Evolutionary conservation across 1,284 basidiomycete species (phyloP), one percentile per base, ranked within the genome.

Genomic region (Ceratobasidium sp.): DNA sequence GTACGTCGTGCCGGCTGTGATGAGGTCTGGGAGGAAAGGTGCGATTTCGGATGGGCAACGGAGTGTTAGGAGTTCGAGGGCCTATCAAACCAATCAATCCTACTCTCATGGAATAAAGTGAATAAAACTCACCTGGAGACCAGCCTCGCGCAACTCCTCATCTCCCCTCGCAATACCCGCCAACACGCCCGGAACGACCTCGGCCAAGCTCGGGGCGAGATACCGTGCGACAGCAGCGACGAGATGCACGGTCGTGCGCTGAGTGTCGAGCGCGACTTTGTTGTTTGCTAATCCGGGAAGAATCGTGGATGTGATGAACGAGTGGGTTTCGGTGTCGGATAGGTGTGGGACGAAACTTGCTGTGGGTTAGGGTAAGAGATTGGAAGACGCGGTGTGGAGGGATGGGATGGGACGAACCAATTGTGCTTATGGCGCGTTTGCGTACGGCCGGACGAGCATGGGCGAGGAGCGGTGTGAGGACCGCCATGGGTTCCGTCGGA

Each of bases 351-450:
- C 88, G 84, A 94, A 94, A 82, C 94, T 93, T 0, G 94, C 93
- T 82, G 56, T 20, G 53, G 53, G 15, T n/a, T n/a, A n/a, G 23
- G 68, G 56, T 49, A 78, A 40, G 18, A 51, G n/a, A n/a, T 46
- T 5, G 18, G 44, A 15, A 40, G 60, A 42, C 42, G 28, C 60
- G 61, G 66, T 13, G 39, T 69, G 12, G 79, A 10, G 83, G 82
- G 0, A 39, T 83, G 78, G 6, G 46, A 44, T 26, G 33, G 15
- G 81, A 81, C 70, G 76, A 79, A 81, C 86, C 86, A 60, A 99
- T 86, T 0, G 96, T 95, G 33, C 92, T 89, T 77, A 98, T 97
- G 1, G 95, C 93, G 76, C 96, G 93, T 86, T 98, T 98, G 73
- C 96, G 91, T 61, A 98, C 94, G 0, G 96, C 95, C 10, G 94